These are phyloP conservation scores for Neltuma alba DNA, from an alignment of 306 rosid genomes.

Conservation along the genomic window DNA sequence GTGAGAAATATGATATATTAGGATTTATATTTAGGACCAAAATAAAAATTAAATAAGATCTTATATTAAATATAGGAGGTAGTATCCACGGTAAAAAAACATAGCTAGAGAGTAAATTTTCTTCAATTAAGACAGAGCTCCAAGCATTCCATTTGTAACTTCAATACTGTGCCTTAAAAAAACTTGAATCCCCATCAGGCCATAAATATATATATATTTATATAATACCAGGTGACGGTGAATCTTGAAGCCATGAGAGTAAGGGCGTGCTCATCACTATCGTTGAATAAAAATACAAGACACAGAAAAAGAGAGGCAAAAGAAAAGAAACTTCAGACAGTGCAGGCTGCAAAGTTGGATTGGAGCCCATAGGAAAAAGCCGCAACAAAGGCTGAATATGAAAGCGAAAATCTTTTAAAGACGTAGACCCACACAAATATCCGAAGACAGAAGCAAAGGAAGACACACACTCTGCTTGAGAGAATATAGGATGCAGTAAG, in stretches of 20 bases:
- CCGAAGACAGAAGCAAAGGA: not conserved
- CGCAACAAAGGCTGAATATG: not conserved
- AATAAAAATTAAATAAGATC: too few relatives aligned
- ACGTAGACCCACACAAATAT: not conserved
- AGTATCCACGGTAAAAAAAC: not conserved
- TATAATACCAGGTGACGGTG: too few relatives aligned
- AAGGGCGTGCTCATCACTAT: not conserved
- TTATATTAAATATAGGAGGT: too few relatives aligned
- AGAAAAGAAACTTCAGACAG: not conserved
- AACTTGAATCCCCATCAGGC: not conserved
- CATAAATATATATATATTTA: too few relatives aligned
- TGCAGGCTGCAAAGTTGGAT: not conserved
- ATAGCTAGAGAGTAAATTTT: not conserved
- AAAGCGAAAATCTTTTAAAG: not conserved
- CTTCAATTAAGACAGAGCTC: not conserved
- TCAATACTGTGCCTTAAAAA: not conserved
- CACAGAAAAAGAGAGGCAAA: not conserved
- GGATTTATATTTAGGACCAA: too few relatives aligned
- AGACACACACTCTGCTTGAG: not conserved
- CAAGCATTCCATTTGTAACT: not conserved
- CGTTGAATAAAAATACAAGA: not conserved
- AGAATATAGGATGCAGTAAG: conserved; percentile 6
- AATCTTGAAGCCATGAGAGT: not conserved
- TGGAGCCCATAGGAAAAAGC: not conserved
- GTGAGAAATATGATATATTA: too few relatives aligned